Evolutionary conservation across 768 basidiomycete genomes (phyloP), one percentile per base, ranked within the genome.

Genomic region (Sporobolomyces roseus): DNA sequence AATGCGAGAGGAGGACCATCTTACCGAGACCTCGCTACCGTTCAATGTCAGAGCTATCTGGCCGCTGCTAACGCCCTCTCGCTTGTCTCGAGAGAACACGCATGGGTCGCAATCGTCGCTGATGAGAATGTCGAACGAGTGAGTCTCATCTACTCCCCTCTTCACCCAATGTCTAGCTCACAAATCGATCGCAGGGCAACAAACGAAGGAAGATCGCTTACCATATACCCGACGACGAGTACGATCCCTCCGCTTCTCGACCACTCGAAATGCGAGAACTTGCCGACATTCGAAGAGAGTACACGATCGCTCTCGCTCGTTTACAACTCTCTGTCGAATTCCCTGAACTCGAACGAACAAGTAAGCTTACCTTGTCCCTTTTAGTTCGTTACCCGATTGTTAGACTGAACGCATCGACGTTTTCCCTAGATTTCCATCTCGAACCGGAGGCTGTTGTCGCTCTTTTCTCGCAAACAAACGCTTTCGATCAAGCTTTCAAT

Each of bases 41-140:
- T 88, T 74, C 90, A 93, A 74, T 89, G 91, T 19, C 78, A 79
- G 53, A 77, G 78, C 53, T 88, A 90, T 74, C 83, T 87, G 55
- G 86, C 93, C 48, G 88, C 92, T 32, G 88, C 93, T 77, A 96
- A 96, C 77, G 87, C 91, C 6, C 81, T 99, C 52, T 85, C 88
- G 25, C 82, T 98, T 69, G 84, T 92, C 45, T 89, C 92, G 75
- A 81, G 82, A 70, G 87, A 87, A 75, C 86, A 86, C 70, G 88
- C 90, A 17, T 98, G 92, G 91, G 81, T 96, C 32, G 81, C 88
- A 32, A 60, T 71, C 27, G 54, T 60, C 0, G 21, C 35, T 19
- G 55, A 36, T 5, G 70, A 67, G 17, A 63, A 54, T 27, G 12
- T 17, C 21, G 61, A 70, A 62, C 63, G 61, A 46, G 68, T 68